These are phyloP conservation scores for Umbelopsis vinacea DNA, from an alignment of 192 early-diverging fungal genomes.

Conservation along the genomic window DNA sequence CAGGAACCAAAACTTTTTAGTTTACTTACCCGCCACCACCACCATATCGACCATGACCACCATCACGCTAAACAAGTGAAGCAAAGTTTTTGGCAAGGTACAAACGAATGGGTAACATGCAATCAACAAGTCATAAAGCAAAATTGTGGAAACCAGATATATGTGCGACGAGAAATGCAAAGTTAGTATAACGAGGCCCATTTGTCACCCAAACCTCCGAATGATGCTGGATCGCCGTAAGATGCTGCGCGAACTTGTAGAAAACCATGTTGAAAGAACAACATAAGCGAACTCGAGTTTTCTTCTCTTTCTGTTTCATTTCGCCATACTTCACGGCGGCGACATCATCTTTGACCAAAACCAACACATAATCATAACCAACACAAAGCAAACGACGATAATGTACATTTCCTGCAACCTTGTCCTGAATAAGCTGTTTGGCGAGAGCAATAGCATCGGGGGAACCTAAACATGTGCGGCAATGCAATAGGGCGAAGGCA, in stretches of 20 bases:
- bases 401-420: constrained; percentile 47
- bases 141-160: neutral
- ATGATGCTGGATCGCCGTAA: neutral
- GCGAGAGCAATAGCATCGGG: constrained; percentile 50
- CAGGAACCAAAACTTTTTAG: no score
- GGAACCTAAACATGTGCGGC: constrained; percentile 26
- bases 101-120: no score
- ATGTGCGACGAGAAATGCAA: constrained; percentile 10
- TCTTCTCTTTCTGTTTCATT: no score
- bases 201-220: constrained; percentile 35
- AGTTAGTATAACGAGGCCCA: constrained; percentile 25
- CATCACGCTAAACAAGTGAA: constrained; percentile 21
- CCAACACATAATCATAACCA: constrained; percentile 34
- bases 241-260: neutral
- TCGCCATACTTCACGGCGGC: neutral
- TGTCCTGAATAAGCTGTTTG: constrained; percentile 55
- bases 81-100: neutral
- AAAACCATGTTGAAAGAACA: neutral
- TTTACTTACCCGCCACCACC: constrained; percentile 15
- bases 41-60: neutral
- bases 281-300: neutral
- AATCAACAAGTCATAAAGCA: neutral
- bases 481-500: constrained; percentile 2
- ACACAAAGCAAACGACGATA: constrained; percentile 19
- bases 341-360: neutral